phyloP scores from a whole-genome alignment of 192 early-diverging fungal genomes.

The Coemansia sp. region DNA sequence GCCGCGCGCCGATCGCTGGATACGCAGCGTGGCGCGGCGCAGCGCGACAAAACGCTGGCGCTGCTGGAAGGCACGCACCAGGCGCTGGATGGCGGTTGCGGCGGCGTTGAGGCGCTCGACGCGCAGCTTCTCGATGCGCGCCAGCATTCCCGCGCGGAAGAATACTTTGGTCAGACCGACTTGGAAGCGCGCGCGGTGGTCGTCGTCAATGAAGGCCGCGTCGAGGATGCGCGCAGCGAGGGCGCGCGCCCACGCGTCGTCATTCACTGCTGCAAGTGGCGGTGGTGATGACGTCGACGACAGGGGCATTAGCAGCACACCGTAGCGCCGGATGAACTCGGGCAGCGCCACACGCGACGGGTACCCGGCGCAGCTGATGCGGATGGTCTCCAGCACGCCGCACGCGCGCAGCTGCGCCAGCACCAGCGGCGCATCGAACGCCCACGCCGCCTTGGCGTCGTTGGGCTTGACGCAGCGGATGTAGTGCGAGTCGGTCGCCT shows the following conservation, averaged over 20 bases:
- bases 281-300: slow-evolving; percentile 39
- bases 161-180: slow-evolving; percentile 96
- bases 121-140: slow-evolving; percentile 79
- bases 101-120: slow-evolving; percentile 79
- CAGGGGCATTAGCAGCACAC: slow-evolving; percentile 54
- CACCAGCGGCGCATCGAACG: slow-evolving; percentile 94
- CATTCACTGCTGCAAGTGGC: background rate
- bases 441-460: slow-evolving; percentile 90
- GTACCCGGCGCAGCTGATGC: slow-evolving; percentile 98
- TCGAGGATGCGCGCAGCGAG: slow-evolving; percentile 66
- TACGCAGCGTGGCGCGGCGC: slow-evolving; percentile 60
- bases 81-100: slow-evolving; percentile 89
- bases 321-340: slow-evolving; percentile 91
- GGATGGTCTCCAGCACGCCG: slow-evolving; percentile 99
- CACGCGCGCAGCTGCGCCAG: slow-evolving; percentile 94
- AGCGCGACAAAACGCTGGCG: slow-evolving; percentile 55
- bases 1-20: slow-evolving; percentile 74
- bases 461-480: slow-evolving; percentile 99
- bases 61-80: slow-evolving; percentile 73
- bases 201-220: slow-evolving; percentile 71
- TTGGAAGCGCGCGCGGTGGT: slow-evolving; percentile 75
- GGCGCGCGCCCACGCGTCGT: slow-evolving; percentile 60
- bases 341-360: slow-evolving; percentile 86
- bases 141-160: slow-evolving; percentile 95
- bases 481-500: slow-evolving; percentile 91